phyloP scores from a whole-genome alignment of 495 filamentous ascomycete species.

The Tuber calosporum region DNA sequence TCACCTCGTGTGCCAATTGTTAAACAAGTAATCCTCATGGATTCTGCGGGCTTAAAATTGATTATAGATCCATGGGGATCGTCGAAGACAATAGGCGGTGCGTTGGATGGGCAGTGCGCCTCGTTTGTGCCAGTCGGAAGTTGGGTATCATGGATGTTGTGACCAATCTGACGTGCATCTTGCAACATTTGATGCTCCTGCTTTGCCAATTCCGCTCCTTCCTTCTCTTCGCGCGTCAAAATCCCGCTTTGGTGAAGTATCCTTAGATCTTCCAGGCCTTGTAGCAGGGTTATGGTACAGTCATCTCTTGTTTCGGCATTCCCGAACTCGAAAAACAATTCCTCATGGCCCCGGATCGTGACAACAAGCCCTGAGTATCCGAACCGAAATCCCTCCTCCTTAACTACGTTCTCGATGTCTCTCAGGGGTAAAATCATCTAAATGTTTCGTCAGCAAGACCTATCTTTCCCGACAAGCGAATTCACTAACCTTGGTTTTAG shows the following conservation, averaged over 20 bases:
- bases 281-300: conserved; percentile 72
- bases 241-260: conserved; percentile 66
- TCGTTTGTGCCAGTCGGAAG: conserved; percentile 51
- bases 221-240: conserved; percentile 60
- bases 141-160: conserved; percentile 53
- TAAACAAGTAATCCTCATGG: conserved; percentile 81
- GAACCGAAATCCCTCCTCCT: conserved; percentile 90
- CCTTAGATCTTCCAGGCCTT: conserved; percentile 63
- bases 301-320: conserved; percentile 73
- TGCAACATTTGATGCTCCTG: conserved; percentile 76
- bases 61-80: conserved; percentile 86
- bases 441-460: conserved; percentile 10
- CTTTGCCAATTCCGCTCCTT: conserved; percentile 67
- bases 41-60: conserved; percentile 82
- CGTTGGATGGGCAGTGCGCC: conserved; percentile 46
- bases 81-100: conserved; percentile 76
- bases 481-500: conserved; percentile 63
- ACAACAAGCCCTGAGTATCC: conserved; percentile 88
- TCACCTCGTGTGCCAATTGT: conserved; percentile 95
- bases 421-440: conserved; percentile 75
- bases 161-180: conserved; percentile 61
- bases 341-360: conserved; percentile 87
- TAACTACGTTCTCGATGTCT: conserved; percentile 88
- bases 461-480: neutral
- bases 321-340: conserved; percentile 92